Conservation (phyloP, 192 early-diverging fungal species). For the Ambispora gerdemannii region DNA sequence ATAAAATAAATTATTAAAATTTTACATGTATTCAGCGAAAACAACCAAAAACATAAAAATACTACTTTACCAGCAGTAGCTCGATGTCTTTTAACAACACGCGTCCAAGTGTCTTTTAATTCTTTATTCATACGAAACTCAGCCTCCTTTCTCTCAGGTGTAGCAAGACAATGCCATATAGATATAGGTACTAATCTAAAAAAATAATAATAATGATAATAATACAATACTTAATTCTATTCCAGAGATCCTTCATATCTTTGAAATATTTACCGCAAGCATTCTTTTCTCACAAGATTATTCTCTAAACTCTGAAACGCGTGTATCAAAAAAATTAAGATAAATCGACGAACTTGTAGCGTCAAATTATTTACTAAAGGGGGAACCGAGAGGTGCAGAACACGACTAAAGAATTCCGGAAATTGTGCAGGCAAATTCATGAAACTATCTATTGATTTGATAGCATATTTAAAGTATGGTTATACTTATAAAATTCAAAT, state of each 20-base stretch:
- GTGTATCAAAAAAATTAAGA: constrained; percentile 76
- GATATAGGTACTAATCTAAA: constrained; percentile 65
- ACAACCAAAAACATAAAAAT: no score
- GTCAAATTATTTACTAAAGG: constrained; percentile 30
- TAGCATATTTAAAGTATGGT: background rate
- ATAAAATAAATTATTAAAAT: constrained; percentile 2
- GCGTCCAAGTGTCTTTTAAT: constrained; percentile 67
- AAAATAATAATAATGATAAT: background rate
- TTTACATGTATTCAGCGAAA: background rate
- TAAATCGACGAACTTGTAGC: constrained; percentile 44
- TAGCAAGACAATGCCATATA: constrained; percentile 70
- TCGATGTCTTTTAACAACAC: constrained; percentile 53
- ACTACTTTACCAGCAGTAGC: constrained; percentile 42
- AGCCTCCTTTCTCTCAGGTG: constrained; percentile 47
- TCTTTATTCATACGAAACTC: constrained; percentile 61
- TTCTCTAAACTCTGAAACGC: constrained; percentile 87
- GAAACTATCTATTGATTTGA: constrained; percentile 36
- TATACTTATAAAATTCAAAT: no score
- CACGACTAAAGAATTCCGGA: constrained; percentile 53
- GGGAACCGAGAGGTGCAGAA: constrained; percentile 46
- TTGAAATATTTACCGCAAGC: constrained; percentile 51
- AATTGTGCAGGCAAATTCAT: constrained; percentile 48
- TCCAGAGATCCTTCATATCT: background rate
- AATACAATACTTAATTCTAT: background rate
- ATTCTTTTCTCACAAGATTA: constrained; percentile 67